Evolutionary conservation across 352 stramenopile species (phyloP), one percentile per base, ranked within the genome.

Genomic region (Globisporangium polare): DNA sequence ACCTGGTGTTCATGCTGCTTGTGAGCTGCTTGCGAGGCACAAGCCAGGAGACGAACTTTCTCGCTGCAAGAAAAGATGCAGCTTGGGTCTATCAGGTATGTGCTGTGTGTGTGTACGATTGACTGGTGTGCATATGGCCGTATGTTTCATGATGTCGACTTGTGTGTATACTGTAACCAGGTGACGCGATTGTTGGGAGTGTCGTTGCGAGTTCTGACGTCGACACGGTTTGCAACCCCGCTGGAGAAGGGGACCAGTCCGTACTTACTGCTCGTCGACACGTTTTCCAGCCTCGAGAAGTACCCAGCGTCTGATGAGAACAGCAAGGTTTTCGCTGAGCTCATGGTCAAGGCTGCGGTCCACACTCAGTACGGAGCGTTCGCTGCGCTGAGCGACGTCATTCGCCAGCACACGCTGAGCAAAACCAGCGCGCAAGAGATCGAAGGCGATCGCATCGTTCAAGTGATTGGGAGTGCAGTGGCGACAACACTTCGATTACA

Each of bases 1-100:
- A 88, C 56, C 33, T 90, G 33, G 67, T 88, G 12, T 73, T 78
- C 41, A 75, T 88, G 64, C 52, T 90, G 60, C 70, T 90, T 7
- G 71, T 87, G 58, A 88, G 74, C 37, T 68, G 73, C 27, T 53
- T 85, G n/a, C 68, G 67, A 29, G 80, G 73, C 18, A 18, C 54
- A 1, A 33, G n/a, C 2, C 20, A 52, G 0, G 60, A 37, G 0
- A 65, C 52, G 1, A 80, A 72, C 53, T 27, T 82, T 1, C 39
- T 86, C 6, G 53, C 68, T 37, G 62, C 57, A 0, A 18, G 43
- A 1, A 80, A 86, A 37, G 74, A 83, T 37, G 29, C 58, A 0
- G 53, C 51, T 18, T 91, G 79, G 79, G 43, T 78, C 7, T 81
- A 78, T 54, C 76, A 86, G 67, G 64, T 70, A 18, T 12, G 29